These are phyloP conservation scores for Oryza meyeriana DNA, from an alignment of 176 grass and related monocot genomes.

Conservation along the genomic window DNA sequence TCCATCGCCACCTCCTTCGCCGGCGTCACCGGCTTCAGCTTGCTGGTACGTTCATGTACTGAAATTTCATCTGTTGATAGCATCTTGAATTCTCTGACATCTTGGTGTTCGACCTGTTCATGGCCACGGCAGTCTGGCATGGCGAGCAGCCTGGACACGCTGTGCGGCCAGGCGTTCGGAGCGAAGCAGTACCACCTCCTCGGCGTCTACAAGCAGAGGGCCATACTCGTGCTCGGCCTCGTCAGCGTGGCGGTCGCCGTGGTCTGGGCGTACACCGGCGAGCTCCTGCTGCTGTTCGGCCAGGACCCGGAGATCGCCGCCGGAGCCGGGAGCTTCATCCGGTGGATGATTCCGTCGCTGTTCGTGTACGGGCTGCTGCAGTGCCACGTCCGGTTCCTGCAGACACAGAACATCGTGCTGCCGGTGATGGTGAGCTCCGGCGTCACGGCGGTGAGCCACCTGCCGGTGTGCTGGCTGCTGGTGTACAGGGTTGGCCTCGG, in stretches of 20 bases:
- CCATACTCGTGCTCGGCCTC: slow-evolving; percentile 59
- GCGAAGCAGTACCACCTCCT: slow-evolving; percentile 62
- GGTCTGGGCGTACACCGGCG: slow-evolving; percentile 51
- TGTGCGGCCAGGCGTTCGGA: slow-evolving; percentile 75
- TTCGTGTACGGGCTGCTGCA: slow-evolving; percentile 64
- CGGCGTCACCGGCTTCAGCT: slow-evolving; percentile 48
- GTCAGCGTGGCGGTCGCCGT: slow-evolving; percentile 45
- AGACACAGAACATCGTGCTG: slow-evolving; percentile 71
- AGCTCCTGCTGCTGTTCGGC: slow-evolving; percentile 67
- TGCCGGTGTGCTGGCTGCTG: slow-evolving; percentile 72
- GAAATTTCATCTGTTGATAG: background rate
- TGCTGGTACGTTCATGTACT: slow-evolving; percentile 30
- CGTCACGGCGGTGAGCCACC: slow-evolving; percentile 49
- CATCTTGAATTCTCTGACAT: background rate
- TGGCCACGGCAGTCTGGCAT: slow-evolving; percentile 36
- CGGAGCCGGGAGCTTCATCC: slow-evolving; percentile 59
- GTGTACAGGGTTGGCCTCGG: slow-evolving; percentile 62
- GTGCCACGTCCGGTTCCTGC: slow-evolving; percentile 58
- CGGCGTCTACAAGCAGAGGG: slow-evolving; percentile 75
- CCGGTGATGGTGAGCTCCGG: slow-evolving; percentile 67
- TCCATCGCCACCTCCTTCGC: slow-evolving; percentile 55
- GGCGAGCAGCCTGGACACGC: slow-evolving; percentile 50
- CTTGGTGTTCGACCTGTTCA: background rate
- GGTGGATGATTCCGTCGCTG: slow-evolving; percentile 67
- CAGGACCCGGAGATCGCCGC: slow-evolving; percentile 62